Conservation (phyloP, 2,329 filamentous ascomycete species). For the Botrytis paeoniae region DNA sequence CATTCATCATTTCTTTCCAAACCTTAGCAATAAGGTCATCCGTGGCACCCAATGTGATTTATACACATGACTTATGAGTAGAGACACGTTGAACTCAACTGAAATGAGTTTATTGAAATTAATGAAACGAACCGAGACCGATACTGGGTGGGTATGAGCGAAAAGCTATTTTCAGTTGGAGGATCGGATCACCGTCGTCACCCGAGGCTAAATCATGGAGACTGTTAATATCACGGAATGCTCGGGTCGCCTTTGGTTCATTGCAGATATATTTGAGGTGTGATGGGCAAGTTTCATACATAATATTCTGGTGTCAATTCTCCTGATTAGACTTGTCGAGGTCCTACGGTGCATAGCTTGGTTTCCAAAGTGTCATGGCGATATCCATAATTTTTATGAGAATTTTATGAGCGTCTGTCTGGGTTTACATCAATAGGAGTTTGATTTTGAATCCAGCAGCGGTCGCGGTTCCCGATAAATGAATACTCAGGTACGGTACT, state of each 20-base stretch:
- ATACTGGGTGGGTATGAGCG: background rate
- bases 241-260: slow-evolving; percentile 10
- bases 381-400: background rate
- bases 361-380: background rate
- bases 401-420: background rate
- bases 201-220: slow-evolving; percentile 1
- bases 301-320: background rate
- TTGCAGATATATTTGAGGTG: slow-evolving; percentile 1
- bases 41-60: background rate
- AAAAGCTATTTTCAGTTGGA: background rate
- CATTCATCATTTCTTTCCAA: background rate
- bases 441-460: background rate
- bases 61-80: background rate
- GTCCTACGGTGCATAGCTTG: background rate
- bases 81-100: background rate
- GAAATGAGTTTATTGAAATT: background rate
- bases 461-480: background rate
- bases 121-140: background rate
- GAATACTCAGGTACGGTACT: background rate
- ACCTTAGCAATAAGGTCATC: background rate
- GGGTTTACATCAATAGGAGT: background rate
- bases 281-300: background rate
- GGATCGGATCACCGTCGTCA: background rate
- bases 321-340: background rate
- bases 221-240: background rate